Base-by-base conservation (phyloP, 257 asterid species). In the Leonotis leonurus region DNA sequence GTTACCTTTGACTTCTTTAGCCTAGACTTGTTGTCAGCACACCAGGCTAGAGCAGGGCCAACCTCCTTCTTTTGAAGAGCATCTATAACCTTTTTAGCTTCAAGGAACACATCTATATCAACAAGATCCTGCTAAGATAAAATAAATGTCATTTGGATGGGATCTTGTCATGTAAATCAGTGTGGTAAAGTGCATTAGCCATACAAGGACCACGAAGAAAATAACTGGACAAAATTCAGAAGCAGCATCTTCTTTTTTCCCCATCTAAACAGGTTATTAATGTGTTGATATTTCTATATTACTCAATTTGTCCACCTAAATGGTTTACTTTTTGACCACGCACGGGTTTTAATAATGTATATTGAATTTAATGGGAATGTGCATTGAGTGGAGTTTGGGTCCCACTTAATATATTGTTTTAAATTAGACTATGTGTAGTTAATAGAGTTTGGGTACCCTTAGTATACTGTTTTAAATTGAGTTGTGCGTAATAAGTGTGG, bases 31-130 rank as follows among this genome's bases (percentile, higher is more conserved):
- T 94, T 94, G 45, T 94, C 99, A 48, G 89, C 86, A 79, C 99
- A 94, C 99, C 99, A 94, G 51, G 95, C 89, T 46, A 94, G 80
- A 73, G 99, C 99, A 73, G 99, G 96, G 46, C 85, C 70, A 33
- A 87, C 88, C 68, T 85, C 94, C 89, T 87, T 90, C 76, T 71
- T 80, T 67, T 84, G 90, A 71, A 94, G 96, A 63, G 97, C 99
- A 64, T 87, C 95, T 54, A 87, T 87, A 25, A 94, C 97, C 73
- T 68, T 90, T 78, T 73, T 90, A 48, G 99, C 99, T 77, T 94
- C 99, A 60, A 73, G 81, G 80, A 94, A 94, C 73, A 93, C 93
- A 56, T 85, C 95, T 75, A 85, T 74, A 82, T 94, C 99, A 56
- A 94, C 97, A 76, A 89, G 89, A 73, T 90, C 99, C 99, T 94